Base-by-base conservation (phyloP, 2,329 filamentous ascomycete genomes). In the Xylaria sp. region DNA sequence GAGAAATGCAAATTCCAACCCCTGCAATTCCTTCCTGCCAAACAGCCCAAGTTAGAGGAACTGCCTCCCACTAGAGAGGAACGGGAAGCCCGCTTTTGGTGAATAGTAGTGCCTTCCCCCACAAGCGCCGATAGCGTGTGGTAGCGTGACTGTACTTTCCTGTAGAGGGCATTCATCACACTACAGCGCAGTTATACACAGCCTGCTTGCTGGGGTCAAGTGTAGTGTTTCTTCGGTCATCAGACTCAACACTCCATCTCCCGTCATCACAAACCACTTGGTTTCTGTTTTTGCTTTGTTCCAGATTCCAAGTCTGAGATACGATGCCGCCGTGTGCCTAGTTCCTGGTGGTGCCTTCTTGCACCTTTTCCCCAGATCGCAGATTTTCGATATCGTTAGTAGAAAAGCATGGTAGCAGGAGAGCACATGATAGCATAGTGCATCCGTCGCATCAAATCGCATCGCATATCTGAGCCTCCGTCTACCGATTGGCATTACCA, bases 1-100 rank as follows among this genome's bases (percentile, higher is more conserved):
- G 56, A 46, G 39, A 25, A 58, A 62, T 69, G 31, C 67, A 66
- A 69, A 69, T 69, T 25, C 33, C 25, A 48, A 68, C 28, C 62
- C 67, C 61, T 68, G 56, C 33, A 41, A n/a, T 28, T n/a, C 51
- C 64, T 28, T n/a, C 51, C 64, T 52, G 49, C 51, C 57, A 59
- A 59, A 61, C 55, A 46, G 62, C 43, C 28, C 12, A 20, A 49
- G 28, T 10, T 36, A 36, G 33, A 36, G 33, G 8, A 36, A 36
- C 33, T 36, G 9, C 7, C 33, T 36, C 7, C 33, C 33, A 10
- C 62, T 61, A 28, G 51, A 58, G 28, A 48, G 15, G 58, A 51
- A 57, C 59, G 48, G 67, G 48, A 63, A 25, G 48, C 33, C 67
- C 67, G 56, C 64, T 67, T 67, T 67, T 63, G 23, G 23, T 43